phyloP scores from a whole-genome alignment of 495 filamentous ascomycete species.

The Penicillium simplicissimum region DNA sequence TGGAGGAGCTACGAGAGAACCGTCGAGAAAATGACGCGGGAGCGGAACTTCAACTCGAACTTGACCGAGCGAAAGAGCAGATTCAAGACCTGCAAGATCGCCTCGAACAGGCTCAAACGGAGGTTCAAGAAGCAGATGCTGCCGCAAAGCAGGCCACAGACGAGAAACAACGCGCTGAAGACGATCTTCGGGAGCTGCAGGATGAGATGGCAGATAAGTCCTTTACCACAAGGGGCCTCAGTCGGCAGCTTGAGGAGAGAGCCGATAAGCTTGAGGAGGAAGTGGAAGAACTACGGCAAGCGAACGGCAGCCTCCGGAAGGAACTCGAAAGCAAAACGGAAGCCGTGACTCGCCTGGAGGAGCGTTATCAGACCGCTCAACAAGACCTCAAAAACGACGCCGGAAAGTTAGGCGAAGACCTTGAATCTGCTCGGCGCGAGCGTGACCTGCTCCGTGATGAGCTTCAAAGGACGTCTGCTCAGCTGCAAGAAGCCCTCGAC shows the following conservation, averaged over 20 bases:
- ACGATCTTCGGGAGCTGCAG: constrained; percentile 60
- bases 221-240: constrained; percentile 72
- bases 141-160: constrained; percentile 63
- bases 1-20: constrained; percentile 59
- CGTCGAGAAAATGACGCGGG: constrained; percentile 54
- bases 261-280: constrained; percentile 64
- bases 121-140: constrained; percentile 58
- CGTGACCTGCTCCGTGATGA: constrained; percentile 39
- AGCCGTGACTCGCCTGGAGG: constrained; percentile 39
- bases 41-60: constrained; percentile 50
- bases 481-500: constrained; percentile 52
- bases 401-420: constrained; percentile 43
- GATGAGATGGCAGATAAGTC: constrained; percentile 81
- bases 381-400: constrained; percentile 45
- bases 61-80: constrained; percentile 57
- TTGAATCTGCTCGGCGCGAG: constrained; percentile 41
- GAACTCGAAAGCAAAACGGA: constrained; percentile 52
- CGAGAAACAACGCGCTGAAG: constrained; percentile 54
- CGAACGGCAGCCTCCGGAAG: constrained; percentile 52
- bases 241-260: constrained; percentile 73
- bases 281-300: constrained; percentile 58
- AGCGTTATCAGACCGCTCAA: constrained; percentile 44
- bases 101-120: constrained; percentile 50
- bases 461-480: constrained; percentile 41
- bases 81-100: constrained; percentile 64